These are phyloP conservation scores for Microsporum canis DNA, from an alignment of 2,329 filamentous ascomycete genomes.

Conservation along the genomic window DNA sequence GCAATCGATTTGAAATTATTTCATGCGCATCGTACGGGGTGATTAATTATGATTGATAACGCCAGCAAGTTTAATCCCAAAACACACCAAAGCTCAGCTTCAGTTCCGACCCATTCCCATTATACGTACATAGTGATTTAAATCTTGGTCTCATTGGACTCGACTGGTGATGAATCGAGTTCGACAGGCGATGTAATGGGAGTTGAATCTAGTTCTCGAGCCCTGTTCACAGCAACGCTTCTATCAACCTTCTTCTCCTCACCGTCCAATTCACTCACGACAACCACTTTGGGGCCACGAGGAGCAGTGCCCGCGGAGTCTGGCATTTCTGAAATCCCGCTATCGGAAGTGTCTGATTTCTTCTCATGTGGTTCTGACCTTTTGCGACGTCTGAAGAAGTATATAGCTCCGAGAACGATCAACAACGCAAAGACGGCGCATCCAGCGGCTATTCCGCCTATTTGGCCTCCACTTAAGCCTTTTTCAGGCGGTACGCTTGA, in stretches of 20 bases:
- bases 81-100: background rate
- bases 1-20: background rate
- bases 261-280: background rate
- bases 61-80: background rate
- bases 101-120: background rate
- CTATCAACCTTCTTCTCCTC: background rate
- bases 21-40: background rate
- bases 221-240: background rate
- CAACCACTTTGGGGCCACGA: background rate
- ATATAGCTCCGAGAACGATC: constrained; percentile 49
- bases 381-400: constrained; percentile 38
- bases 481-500: background rate
- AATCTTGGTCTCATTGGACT: background rate
- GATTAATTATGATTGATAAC: background rate
- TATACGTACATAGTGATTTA: background rate
- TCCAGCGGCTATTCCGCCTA: constrained; percentile 84
- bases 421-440: constrained; percentile 61
- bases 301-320: background rate
- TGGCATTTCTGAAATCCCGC: constrained; percentile 3
- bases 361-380: too few species aligned
- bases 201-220: constrained; percentile 2
- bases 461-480: constrained; percentile 54
- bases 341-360: background rate
- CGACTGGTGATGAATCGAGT: background rate
- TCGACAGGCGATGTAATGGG: constrained; percentile 1